These are phyloP conservation scores for Marsdenia floribunda DNA, from an alignment of 257 asterid genomes.

Conservation along the genomic window DNA sequence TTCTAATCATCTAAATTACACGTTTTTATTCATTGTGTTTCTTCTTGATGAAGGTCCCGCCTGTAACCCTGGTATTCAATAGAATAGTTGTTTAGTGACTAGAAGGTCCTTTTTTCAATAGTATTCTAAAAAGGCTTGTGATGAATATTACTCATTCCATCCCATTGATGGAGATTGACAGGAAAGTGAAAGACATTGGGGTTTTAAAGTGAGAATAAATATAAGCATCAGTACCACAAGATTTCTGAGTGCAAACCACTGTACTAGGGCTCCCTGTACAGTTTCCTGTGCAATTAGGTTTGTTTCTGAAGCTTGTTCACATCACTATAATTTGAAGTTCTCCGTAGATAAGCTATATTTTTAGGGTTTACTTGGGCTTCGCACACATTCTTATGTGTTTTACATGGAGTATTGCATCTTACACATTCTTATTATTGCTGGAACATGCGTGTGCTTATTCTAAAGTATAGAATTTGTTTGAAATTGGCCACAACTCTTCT, in stretches of 20 bases:
- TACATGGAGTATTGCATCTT: not conserved
- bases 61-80: not conserved
- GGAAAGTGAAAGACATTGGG: not conserved
- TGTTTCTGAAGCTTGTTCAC: not conserved
- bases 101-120: not conserved
- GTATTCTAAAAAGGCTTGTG: not conserved
- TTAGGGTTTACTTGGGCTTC: not conserved
- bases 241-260: not conserved
- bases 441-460: not conserved
- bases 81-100: not conserved
- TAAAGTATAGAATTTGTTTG: not conserved
- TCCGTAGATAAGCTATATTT: not conserved
- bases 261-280: not conserved
- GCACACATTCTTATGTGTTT: not conserved
- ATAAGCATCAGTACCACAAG: not conserved
- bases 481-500: not conserved
- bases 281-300: not conserved
- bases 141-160: not conserved
- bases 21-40: no score
- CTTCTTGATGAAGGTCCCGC: not conserved
- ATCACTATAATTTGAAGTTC: not conserved
- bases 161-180: not conserved
- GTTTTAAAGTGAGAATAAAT: not conserved
- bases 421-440: not conserved
- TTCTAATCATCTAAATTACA: no score